phyloP scores from a whole-genome alignment of 2,329 filamentous ascomycete species.

The Paradendryphiella salina region DNA sequence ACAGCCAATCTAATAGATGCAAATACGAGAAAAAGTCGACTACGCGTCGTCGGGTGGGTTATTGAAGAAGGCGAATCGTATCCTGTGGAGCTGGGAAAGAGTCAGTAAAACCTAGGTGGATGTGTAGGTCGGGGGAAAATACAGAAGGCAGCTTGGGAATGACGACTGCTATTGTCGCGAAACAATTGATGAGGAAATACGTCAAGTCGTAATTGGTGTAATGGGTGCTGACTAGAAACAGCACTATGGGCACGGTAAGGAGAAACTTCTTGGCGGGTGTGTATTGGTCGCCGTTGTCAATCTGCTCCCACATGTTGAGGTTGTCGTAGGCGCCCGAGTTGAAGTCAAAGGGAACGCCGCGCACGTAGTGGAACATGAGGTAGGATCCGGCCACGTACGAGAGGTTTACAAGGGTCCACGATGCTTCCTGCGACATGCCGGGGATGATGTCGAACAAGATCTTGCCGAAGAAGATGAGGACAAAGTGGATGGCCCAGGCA shows the following conservation, averaged over 20 bases:
- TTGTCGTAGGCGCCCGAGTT: slow-evolving; percentile 98
- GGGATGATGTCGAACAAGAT: slow-evolving; percentile 97
- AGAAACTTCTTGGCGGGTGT: slow-evolving; percentile 98
- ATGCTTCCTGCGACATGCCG: slow-evolving; percentile 94
- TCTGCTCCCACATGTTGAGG: slow-evolving; percentile 99
- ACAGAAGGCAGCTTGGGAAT: slow-evolving; percentile 96
- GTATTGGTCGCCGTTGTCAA: slow-evolving; percentile 98
- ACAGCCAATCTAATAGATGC: slow-evolving; percentile 32
- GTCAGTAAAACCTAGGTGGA: slow-evolving; percentile 8
- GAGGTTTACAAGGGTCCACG: slow-evolving; percentile 98
- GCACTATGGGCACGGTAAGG: slow-evolving; percentile 86
- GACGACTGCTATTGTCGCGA: slow-evolving; percentile 88
- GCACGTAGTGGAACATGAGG: slow-evolving; percentile 99
- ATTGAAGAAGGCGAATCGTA: slow-evolving; percentile 48
- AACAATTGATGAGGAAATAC: slow-evolving; percentile 96
- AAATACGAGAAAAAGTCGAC: slow-evolving; percentile 16
- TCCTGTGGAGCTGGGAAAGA: slow-evolving; percentile 40
- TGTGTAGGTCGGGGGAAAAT: slow-evolving; percentile 52
- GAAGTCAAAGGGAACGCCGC: slow-evolving; percentile 97
- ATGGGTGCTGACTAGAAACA: slow-evolving; percentile 96
- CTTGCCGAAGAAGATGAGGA: slow-evolving; percentile 88
- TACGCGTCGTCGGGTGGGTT: slow-evolving; percentile 45
- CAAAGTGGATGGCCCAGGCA: slow-evolving; percentile 96
- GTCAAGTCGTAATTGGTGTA: slow-evolving; percentile 98
- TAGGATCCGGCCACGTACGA: slow-evolving; percentile 99